Percentiles rank a stretch among this genome's conserved stretches.
Evolutionary conservation across 257 asterid species (phyloP).

Genomic region (Solanum sejunctum): DNA sequence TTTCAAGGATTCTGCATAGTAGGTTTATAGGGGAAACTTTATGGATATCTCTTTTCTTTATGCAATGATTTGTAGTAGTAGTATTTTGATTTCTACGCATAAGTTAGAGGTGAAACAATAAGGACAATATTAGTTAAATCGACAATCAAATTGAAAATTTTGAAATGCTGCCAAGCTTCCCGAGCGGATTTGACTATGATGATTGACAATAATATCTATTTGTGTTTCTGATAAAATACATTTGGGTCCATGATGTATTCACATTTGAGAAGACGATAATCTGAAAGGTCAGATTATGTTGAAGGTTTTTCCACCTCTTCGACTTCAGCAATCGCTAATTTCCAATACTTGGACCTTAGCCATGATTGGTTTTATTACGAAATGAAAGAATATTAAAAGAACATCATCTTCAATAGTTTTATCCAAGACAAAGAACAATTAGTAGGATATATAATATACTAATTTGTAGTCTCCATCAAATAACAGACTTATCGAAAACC

Average conservation of each 20-base stretch:
- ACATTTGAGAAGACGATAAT: not conserved
- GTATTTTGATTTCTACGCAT: too few relatives aligned
- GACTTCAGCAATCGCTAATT: not conserved
- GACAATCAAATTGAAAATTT: not conserved
- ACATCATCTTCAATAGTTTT: not conserved
- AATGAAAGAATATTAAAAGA: not conserved
- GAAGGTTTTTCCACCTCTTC: not conserved
- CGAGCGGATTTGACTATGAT: not conserved
- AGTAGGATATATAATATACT: not conserved
- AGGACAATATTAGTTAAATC: not conserved
- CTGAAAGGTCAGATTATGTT: not conserved
- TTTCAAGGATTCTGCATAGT: not conserved
- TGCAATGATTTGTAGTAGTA: not conserved
- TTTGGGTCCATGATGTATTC: not conserved
- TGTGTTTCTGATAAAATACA: not conserved
- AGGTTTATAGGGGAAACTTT: not conserved
- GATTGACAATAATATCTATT: not conserved
- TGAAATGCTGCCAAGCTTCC: not conserved
- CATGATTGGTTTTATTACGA: not conserved
- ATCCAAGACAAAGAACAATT: not conserved
- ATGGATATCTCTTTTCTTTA: not conserved
- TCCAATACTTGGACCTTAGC: not conserved
- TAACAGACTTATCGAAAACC: not conserved
- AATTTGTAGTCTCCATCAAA: not conserved
- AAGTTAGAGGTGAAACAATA: not conserved